These are phyloP conservation scores for Tylopilus sp. DNA, from an alignment of 1,284 basidiomycete species.

Conservation along the genomic window DNA sequence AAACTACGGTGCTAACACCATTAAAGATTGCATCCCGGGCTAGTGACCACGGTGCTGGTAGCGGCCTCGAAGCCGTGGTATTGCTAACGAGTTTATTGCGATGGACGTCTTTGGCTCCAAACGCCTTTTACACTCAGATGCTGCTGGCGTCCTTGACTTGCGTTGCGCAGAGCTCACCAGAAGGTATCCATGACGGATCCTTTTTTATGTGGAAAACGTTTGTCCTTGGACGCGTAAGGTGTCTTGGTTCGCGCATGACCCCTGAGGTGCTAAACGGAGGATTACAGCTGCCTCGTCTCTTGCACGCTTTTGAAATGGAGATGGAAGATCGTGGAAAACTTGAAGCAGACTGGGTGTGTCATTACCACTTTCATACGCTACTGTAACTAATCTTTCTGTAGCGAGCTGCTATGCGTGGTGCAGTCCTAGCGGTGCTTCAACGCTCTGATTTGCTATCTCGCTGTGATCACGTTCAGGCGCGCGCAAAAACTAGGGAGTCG, in stretches of 20 bases:
- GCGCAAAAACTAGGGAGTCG: constrained; percentile 15
- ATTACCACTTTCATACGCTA: background rate
- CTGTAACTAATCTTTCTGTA: constrained; percentile 29
- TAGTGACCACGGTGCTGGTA: constrained; percentile 60
- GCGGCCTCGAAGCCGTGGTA: constrained; percentile 49
- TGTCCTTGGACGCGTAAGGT: constrained; percentile 62
- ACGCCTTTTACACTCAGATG: constrained; percentile 65
- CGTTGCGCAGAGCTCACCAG: constrained; percentile 48
- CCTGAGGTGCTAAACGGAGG: constrained; percentile 1
- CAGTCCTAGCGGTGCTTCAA: constrained; percentile 46
- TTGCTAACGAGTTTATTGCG: constrained; percentile 56
- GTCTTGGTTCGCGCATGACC: constrained; percentile 2
- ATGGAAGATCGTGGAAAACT: constrained; percentile 49
- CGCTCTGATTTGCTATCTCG: constrained; percentile 49
- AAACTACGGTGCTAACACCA: constrained; percentile 6
- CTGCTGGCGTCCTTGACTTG: constrained; percentile 58
- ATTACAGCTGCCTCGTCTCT: constrained; percentile 56
- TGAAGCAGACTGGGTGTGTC: constrained; percentile 55
- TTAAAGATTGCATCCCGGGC: constrained; percentile 55
- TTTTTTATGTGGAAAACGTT: constrained; percentile 64
- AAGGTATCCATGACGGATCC: constrained; percentile 31
- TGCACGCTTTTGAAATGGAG: constrained; percentile 51
- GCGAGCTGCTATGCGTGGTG: constrained; percentile 55
- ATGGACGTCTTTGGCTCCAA: constrained; percentile 64
- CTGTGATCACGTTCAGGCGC: constrained; percentile 44